These are phyloP conservation scores for Hysterangium stoloniferum DNA, from an alignment of 768 basidiomycete species.

Conservation along the genomic window DNA sequence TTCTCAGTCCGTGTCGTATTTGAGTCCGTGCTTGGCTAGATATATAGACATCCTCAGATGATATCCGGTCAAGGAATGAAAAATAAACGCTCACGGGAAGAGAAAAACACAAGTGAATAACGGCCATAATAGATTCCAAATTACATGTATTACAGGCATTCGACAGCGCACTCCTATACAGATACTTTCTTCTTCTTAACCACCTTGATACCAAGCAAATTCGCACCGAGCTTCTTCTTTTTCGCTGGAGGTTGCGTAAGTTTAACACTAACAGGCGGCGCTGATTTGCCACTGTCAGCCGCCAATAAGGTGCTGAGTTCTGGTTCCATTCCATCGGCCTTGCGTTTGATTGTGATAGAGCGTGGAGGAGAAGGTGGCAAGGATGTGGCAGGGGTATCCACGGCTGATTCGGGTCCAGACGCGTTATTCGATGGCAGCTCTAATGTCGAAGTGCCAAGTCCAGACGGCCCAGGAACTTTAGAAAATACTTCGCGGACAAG, in stretches of 20 bases:
- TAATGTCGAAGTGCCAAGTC: constrained; percentile 5
- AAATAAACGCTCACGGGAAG: too few relatives aligned
- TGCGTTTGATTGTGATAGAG: constrained; percentile 71
- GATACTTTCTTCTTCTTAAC: constrained; percentile 48
- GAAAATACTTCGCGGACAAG: constrained; percentile 84
- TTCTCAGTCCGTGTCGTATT: too few relatives aligned
- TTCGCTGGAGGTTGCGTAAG: constrained; percentile 41
- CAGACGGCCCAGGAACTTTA: constrained; percentile 38
- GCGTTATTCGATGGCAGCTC: constrained; percentile 20
- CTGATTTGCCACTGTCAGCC: constrained; percentile 48
- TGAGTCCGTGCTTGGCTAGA: too few relatives aligned
- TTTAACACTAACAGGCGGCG: constrained; percentile 22
- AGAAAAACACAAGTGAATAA: too few relatives aligned
- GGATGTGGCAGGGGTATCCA: constrained; percentile 10
- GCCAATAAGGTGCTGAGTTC: constrained; percentile 53
- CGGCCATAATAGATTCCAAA: too few relatives aligned
- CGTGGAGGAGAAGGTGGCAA: neutral
- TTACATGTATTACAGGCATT: too few relatives aligned
- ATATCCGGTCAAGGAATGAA: too few relatives aligned
- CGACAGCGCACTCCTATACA: too few relatives aligned
- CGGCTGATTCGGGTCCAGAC: constrained; percentile 26
- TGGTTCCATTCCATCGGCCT: constrained; percentile 74
- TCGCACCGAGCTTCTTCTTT: constrained; percentile 54
- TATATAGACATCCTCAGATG: too few relatives aligned
- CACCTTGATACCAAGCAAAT: constrained; percentile 66